Evolutionary conservation across 2,329 filamentous ascomycete genomes (phyloP).

Genomic region (Neonectria magnoliae): DNA sequence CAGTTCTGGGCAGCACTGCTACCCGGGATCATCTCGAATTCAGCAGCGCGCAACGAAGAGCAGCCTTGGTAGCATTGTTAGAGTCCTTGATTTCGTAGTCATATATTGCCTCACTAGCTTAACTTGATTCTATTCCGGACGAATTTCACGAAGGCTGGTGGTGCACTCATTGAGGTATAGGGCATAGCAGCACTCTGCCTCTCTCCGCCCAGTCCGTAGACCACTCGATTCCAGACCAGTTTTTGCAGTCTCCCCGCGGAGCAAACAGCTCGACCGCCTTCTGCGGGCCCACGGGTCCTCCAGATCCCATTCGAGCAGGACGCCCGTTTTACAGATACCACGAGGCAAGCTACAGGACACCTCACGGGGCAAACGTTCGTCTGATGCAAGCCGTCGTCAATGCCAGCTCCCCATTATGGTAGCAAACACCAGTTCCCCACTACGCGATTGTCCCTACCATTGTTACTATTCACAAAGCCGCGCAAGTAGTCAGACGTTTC

Average conservation of each 20-base stretch:
- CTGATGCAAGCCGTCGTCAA: neutral
- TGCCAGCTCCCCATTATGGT: neutral
- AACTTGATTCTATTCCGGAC: neutral
- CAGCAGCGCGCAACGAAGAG: neutral
- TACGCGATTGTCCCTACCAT: neutral
- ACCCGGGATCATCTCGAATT: neutral
- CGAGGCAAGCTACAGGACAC: neutral
- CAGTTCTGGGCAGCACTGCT: neutral
- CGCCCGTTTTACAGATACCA: neutral
- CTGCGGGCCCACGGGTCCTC: neutral
- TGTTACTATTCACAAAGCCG: neutral
- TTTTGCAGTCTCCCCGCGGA: neutral
- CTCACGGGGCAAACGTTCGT: neutral
- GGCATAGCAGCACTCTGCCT: neutral
- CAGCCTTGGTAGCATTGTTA: neutral
- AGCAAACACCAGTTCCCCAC: neutral
- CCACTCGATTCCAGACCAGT: neutral
- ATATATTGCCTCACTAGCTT: neutral
- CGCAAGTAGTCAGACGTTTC: neutral
- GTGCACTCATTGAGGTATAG: neutral
- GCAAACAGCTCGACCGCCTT: neutral
- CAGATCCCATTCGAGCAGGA: neutral
- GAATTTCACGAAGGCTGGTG: neutral
- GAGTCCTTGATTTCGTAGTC: neutral
- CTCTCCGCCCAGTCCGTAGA: neutral